Base-by-base conservation (phyloP, 805 yeast genomes). In the Lipomyces sp. region DNA sequence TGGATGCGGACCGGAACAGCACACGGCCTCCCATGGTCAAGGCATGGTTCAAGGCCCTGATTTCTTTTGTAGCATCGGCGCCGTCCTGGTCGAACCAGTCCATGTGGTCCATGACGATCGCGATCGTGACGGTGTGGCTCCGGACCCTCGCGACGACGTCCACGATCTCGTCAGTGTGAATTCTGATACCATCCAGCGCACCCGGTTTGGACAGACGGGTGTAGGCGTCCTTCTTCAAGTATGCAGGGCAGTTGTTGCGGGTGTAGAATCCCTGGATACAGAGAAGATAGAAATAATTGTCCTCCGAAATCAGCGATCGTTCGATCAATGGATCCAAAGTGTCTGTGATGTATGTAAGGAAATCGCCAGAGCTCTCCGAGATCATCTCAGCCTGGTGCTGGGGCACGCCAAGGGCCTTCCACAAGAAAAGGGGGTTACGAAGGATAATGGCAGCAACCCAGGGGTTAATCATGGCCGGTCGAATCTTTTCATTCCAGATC, bases 391-490 rank as follows among this genome's bases (percentile, higher is more conserved):
- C 92, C 79, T 90, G 96, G 75, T 90, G 90, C 6, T 87, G 85
- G 4, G 96, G 96, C 57, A 90, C 96, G n/a, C 96, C 96, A 32
- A 90, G 81, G 0, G 96, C 96, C 75, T 89, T 90, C 96, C 96
- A 90, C 65, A 90, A 80, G 76, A 90, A 90, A n/a, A 90, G 76
- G 29, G 94, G 93, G 76, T 90, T 90, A n/a, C 92, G 92, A 53
- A 90, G 84, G 60, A 90, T 79, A 35, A 89, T 73, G 60, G 85
- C 85, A 18, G 90, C 86, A 63, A 90, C 87, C 60, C 88, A 71
- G 29, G 90, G 90, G 73, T 88, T 88, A 78, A 89, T 85, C 58
- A 90, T 80, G 3, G 89, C 85, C 3, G 95, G 95, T 69, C 86
- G 85, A 63, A 90, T 82, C 57, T 81, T 81, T 0, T 77, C 75